Conservation (phyloP, 2,329 filamentous ascomycete species). For the Ophiobolus disseminans region DNA sequence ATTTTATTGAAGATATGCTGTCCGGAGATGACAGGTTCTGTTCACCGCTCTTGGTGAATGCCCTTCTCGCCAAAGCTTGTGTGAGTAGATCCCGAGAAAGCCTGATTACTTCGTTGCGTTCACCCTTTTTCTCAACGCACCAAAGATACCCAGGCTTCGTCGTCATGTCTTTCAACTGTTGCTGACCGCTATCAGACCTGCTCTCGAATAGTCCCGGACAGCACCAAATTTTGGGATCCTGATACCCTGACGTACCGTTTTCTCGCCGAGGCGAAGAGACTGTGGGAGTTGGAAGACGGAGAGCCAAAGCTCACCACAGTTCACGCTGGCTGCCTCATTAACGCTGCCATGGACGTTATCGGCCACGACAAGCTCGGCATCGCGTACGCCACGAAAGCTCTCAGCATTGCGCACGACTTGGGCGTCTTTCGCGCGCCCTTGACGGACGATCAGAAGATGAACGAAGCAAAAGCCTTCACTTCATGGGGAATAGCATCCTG, state of each 20-base stretch:
- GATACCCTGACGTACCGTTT: conserved; percentile 23
- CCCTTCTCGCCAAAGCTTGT: conserved; percentile 28
- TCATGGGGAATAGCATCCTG: conserved; percentile 15
- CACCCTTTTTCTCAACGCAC: no score
- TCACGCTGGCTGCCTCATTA: conserved; percentile 22
- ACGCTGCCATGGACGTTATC: conserved; percentile 11
- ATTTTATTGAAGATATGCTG: conserved; percentile 29
- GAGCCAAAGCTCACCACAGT: conserved; percentile 18
- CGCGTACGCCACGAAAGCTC: conserved; percentile 14
- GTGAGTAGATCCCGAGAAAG: conserved; percentile 21
- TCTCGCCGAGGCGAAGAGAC: conserved; percentile 26
- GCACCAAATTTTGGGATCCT: conserved; percentile 20
- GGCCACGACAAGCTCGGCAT: conserved; percentile 13
- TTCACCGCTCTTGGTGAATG: conserved; percentile 27
- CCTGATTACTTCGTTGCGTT: no score
- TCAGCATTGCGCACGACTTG: conserved; percentile 20
- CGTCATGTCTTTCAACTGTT: no score
- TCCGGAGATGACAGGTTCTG: conserved; percentile 16
- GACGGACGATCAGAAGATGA: conserved; percentile 2
- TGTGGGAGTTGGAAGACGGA: conserved; percentile 24
- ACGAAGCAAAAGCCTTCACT: conserved; percentile 15
- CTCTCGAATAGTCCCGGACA: conserved; percentile 7
- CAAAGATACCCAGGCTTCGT: no score
- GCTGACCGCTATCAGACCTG: conserved; percentile 14
- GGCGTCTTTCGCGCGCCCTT: conserved; percentile 11